Percentiles rank a stretch among this genome's conserved stretches.
Conservation (phyloP, 2,329 filamentous ascomycete species). For the Aureobasidium pullulans region DNA sequence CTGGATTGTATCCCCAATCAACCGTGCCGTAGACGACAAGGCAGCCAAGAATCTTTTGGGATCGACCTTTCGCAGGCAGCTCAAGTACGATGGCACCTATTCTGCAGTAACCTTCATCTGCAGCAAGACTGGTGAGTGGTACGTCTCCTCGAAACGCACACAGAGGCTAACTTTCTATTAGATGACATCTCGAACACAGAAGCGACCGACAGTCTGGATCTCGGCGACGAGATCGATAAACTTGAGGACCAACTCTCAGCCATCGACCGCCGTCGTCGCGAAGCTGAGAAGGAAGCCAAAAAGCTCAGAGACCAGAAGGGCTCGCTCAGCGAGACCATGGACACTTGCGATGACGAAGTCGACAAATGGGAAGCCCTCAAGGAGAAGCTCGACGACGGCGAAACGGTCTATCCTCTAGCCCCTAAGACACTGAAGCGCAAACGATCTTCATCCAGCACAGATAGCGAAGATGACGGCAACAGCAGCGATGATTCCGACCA, state of each 20-base stretch:
- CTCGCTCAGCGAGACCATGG: slow-evolving; percentile 21
- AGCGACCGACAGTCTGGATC: slow-evolving; percentile 32
- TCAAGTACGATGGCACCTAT: slow-evolving; percentile 52
- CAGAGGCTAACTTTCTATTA: neutral
- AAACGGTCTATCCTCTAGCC: slow-evolving; percentile 36
- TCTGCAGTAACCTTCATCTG: slow-evolving; percentile 54
- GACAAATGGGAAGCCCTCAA: slow-evolving; percentile 40
- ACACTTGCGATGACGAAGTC: slow-evolving; percentile 33
- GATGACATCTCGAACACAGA: slow-evolving; percentile 51
- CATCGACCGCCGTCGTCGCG: slow-evolving; percentile 16
- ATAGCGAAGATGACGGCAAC: slow-evolving; percentile 22
- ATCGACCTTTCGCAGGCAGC: slow-evolving; percentile 50
- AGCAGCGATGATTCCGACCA: slow-evolving; percentile 20
- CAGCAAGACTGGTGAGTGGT: slow-evolving; percentile 41
- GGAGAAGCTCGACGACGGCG: slow-evolving; percentile 32
- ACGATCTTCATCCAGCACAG: slow-evolving; percentile 23
- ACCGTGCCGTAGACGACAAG: slow-evolving; percentile 53
- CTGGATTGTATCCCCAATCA: slow-evolving; percentile 58
- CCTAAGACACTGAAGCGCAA: slow-evolving; percentile 38
- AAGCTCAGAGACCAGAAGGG: slow-evolving; percentile 29
- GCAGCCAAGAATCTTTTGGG: slow-evolving; percentile 50
- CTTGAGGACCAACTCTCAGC: slow-evolving; percentile 24
- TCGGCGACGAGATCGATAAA: slow-evolving; percentile 27
- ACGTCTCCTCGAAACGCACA: no score
- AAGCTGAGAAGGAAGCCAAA: slow-evolving; percentile 20